Evolutionary conservation across 805 yeast genomes (phyloP).

Genomic region (Priceomyces fermenticarens): DNA sequence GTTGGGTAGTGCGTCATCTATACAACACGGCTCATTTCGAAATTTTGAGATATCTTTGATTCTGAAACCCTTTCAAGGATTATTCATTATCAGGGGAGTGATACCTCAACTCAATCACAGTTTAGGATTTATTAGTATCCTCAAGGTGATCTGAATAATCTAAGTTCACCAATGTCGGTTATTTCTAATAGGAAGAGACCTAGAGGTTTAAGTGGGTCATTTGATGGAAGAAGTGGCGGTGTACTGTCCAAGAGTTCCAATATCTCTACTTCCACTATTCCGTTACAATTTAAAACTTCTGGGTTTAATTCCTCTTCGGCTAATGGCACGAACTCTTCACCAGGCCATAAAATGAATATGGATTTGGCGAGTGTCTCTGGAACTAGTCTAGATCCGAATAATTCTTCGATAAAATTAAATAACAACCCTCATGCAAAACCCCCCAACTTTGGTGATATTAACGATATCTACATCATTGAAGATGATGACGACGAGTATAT

Average conservation of each 20-base stretch:
- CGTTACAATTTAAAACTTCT: slow-evolving; percentile 8
- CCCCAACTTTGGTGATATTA: slow-evolving; percentile 3
- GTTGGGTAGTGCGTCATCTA: too few species aligned
- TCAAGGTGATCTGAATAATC: too few species aligned
- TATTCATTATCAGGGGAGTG: background rate
- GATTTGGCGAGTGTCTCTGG: slow-evolving; percentile 5
- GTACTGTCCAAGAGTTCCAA: slow-evolving; percentile 5
- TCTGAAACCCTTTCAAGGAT: background rate
- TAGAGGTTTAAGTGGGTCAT: slow-evolving; percentile 43
- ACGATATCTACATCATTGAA: slow-evolving; percentile 8
- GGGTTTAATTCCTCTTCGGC: slow-evolving; percentile 9
- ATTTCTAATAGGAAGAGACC: slow-evolving; percentile 44
- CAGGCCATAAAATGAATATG: slow-evolving; percentile 7
- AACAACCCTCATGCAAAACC: background rate
- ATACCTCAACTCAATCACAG: background rate
- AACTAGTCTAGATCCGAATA: slow-evolving; percentile 4
- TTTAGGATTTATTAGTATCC: too few species aligned
- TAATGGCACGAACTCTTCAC: slow-evolving; percentile 7
- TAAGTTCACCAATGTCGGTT: slow-evolving; percentile 25
- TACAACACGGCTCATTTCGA: too few species aligned
- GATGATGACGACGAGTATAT: slow-evolving; percentile 7
- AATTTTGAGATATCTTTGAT: background rate
- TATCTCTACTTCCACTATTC: slow-evolving; percentile 8
- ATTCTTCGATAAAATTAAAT: slow-evolving; percentile 3
- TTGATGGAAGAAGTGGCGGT: slow-evolving; percentile 15